Conservation (phyloP, 495 filamentous ascomycete species). For the Xylaria acuta region DNA sequence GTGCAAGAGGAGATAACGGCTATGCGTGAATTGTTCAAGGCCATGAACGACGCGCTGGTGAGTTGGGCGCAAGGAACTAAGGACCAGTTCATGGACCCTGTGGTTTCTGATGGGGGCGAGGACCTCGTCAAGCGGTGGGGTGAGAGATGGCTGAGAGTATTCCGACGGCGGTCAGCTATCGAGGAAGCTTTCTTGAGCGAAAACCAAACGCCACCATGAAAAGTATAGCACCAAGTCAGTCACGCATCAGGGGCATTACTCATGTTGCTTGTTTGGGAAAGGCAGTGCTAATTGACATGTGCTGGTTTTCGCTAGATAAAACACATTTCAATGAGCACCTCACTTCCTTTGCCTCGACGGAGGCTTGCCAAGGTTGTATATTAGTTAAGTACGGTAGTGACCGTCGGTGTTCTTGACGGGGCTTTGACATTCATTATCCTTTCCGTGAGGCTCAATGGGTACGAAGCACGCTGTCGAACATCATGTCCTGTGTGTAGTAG, state of each 20-base stretch:
- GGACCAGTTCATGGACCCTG: constrained; percentile 68
- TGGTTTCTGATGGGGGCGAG: constrained; percentile 56
- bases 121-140: constrained; percentile 81
- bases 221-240: neutral
- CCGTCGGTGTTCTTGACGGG: neutral
- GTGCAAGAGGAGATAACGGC: constrained; percentile 48
- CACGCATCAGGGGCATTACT: neutral
- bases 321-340: neutral
- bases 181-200: constrained; percentile 72
- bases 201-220: constrained; percentile 33
- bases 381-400: neutral
- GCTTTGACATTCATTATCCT: neutral
- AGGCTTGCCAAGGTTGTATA: constrained; percentile 1
- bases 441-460: neutral
- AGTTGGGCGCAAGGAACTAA: constrained; percentile 75
- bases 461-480: neutral
- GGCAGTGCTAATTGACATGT: neutral
- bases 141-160: constrained; percentile 83
- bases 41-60: constrained; percentile 79
- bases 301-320: neutral
- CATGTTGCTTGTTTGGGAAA: neutral
- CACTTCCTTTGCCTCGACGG: neutral
- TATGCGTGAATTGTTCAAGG: constrained; percentile 79
- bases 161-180: constrained; percentile 78
- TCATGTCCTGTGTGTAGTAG: neutral